Evolutionary conservation across 108 stramenopile genomes (phyloP).

Genomic region (Skeletonema menzelii): DNA sequence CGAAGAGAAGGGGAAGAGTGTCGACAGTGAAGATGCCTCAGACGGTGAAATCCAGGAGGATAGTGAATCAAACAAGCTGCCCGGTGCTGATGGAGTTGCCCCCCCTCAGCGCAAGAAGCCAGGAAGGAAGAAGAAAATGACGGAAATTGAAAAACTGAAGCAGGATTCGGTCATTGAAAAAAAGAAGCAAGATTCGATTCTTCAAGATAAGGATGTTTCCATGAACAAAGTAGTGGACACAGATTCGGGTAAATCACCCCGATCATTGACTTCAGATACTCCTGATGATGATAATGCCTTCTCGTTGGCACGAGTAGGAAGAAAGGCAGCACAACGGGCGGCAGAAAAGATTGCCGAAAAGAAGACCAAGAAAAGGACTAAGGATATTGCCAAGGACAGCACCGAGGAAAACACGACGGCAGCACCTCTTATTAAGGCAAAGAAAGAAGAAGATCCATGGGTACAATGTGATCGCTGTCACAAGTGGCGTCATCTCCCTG

Average conservation of each 20-base stretch:
- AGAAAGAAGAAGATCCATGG: constrained; percentile 67
- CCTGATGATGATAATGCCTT: constrained; percentile 19
- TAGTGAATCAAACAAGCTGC: background rate
- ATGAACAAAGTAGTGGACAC: background rate
- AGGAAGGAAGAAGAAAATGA: constrained; percentile 2
- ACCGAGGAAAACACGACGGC: constrained; percentile 21
- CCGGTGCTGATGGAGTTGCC: background rate
- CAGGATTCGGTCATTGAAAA: background rate
- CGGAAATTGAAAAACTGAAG: constrained; percentile 9
- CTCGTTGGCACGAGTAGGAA: constrained; percentile 50
- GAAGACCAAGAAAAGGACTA: constrained; percentile 55
- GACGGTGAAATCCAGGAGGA: constrained; percentile 33
- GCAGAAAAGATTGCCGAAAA: constrained; percentile 61
- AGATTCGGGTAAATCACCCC: background rate
- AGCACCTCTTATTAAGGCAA: background rate
- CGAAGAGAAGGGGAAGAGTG: constrained; percentile 2
- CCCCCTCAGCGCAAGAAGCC: constrained; percentile 2
- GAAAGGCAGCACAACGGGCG: constrained; percentile 70
- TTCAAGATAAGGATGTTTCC: background rate
- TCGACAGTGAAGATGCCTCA: constrained; percentile 11
- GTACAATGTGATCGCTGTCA: constrained; percentile 87
- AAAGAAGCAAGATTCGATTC: background rate
- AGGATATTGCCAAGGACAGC: constrained; percentile 32
- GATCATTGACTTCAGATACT: background rate
- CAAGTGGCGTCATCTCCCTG: constrained; percentile 87